Conservation (phyloP, 495 filamentous ascomycete species). For the Lophiotrema nucula region DNA sequence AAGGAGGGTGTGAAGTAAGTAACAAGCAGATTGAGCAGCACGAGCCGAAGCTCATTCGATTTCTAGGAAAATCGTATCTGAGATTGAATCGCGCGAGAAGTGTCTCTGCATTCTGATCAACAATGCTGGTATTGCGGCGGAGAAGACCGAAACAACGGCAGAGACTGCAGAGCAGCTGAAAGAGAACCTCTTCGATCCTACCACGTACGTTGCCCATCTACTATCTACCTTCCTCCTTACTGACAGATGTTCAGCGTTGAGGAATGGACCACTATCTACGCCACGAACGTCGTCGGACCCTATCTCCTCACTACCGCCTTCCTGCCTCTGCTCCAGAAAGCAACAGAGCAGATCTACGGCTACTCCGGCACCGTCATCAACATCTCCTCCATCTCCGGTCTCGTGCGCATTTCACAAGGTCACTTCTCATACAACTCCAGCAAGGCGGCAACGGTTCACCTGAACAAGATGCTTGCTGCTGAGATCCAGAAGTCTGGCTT, state of each 20-base stretch:
- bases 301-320: constrained; percentile 50
- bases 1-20: constrained; percentile 41
- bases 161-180: constrained; percentile 49
- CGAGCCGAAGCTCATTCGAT: no score
- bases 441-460: constrained; percentile 54
- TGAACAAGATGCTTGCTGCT: constrained; percentile 56
- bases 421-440: constrained; percentile 56
- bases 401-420: constrained; percentile 50
- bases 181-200: constrained; percentile 57
- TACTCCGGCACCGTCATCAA: constrained; percentile 31
- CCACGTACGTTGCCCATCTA: no score
- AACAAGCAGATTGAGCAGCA: constrained; percentile 1
- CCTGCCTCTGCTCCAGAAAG: constrained; percentile 30
- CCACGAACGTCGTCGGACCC: constrained; percentile 51
- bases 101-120: constrained; percentile 43
- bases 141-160: constrained; percentile 27
- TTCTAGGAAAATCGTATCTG: constrained; percentile 27
- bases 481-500: constrained; percentile 48
- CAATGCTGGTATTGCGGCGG: constrained; percentile 40
- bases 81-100: constrained; percentile 28
- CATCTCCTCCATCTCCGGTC: constrained; percentile 45
- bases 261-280: constrained; percentile 50
- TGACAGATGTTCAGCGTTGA: constrained; percentile 19
- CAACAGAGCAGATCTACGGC: constrained; percentile 26
- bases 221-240: no score